Evolutionary conservation across 2,329 filamentous ascomycete species (phyloP), one percentile per base, ranked within the genome.

Genomic region (Herpotrichia juniperi): DNA sequence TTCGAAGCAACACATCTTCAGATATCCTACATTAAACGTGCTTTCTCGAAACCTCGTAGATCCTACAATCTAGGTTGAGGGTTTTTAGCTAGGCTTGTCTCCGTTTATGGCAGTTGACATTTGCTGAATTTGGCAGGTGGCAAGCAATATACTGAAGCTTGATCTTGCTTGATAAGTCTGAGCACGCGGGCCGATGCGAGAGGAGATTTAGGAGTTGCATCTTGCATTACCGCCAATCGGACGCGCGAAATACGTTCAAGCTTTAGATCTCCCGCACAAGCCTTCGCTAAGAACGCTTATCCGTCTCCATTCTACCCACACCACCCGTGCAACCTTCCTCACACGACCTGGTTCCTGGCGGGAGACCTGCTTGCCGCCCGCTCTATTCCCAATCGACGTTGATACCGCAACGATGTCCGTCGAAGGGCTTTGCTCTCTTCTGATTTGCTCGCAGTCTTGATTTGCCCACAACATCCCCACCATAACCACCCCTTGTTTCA

Each of bases 331-430:
- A 37, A n/a, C 34, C 34, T 37, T 17, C 34, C 34, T 21, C 17
- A 14, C 19, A 30, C 16, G 34, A 46, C 19, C 37, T 42, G 43
- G 50, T 44, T 11, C 43, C 50, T 52, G 37, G 50, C 16, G 14
- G 35, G 2, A 21, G 6, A 11, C 42, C 22, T 44, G 42, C 16
- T 31, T 28, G 14, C 26, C 26, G 42, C 42, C 17, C n/a, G 11
- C 11, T 44, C 26, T 21, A 28, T 6, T 31, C 26, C 16, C 42
- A 9, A 44, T 16, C 7, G 4, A 31, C 21, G 16, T 44, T 26
- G 14, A 26, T 19, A 11, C 26, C 11, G 16, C 26, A 10, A 12
- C 25, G 2, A 44, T 11, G n/a, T 44, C 26, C 16, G 7, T 14
- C 3, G 26, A 31, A 30, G 26, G 6, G 10, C 19, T 28, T 16